Percentiles rank a stretch among this genome's conserved stretches.
These are phyloP conservation scores for Centella asiatica DNA, from an alignment of 129 eudicot genomes.

Conservation along the genomic window DNA sequence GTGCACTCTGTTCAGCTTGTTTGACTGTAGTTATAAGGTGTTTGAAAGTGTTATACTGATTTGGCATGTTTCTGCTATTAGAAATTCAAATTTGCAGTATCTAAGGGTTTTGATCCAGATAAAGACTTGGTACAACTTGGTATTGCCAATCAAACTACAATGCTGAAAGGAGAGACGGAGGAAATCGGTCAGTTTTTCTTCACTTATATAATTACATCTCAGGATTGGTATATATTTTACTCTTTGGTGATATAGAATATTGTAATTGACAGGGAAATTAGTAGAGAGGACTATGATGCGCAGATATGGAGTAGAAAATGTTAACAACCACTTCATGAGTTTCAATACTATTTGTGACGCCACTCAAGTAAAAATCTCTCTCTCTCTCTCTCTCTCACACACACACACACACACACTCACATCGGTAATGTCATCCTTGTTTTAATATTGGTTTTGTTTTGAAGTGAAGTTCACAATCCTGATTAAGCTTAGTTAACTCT, in stretches of 20 bases:
- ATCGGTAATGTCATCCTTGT: too few relatives aligned
- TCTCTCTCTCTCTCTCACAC: conserved; percentile 2
- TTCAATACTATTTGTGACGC: conserved; percentile 96
- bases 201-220: not conserved
- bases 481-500: too few relatives aligned
- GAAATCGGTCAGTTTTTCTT: conserved; percentile 59
- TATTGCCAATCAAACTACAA: conserved; percentile 94
- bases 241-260: not conserved
- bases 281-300: conserved; percentile 88
- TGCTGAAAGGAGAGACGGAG: conserved; percentile 99
- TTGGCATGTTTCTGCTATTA: conserved; percentile 22
- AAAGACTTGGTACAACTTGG: conserved; percentile 71
- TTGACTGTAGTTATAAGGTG: conserved; percentile 2
- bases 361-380: conserved; percentile 54
- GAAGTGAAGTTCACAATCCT: too few relatives aligned
- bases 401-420: not conserved
- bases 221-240: not conserved
- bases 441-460: too few relatives aligned
- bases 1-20: conserved; percentile 15
- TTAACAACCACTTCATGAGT: conserved; percentile 67
- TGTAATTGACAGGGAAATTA: conserved; percentile 46
- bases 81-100: conserved; percentile 88
- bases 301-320: conserved; percentile 69
- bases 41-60: not conserved
- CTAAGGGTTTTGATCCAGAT: conserved; percentile 92